Percentiles rank a stretch among this genome's conserved stretches.
Evolutionary conservation across 192 early-diverging fungal genomes (phyloP).

Genomic region (Coemansia sp.): DNA sequence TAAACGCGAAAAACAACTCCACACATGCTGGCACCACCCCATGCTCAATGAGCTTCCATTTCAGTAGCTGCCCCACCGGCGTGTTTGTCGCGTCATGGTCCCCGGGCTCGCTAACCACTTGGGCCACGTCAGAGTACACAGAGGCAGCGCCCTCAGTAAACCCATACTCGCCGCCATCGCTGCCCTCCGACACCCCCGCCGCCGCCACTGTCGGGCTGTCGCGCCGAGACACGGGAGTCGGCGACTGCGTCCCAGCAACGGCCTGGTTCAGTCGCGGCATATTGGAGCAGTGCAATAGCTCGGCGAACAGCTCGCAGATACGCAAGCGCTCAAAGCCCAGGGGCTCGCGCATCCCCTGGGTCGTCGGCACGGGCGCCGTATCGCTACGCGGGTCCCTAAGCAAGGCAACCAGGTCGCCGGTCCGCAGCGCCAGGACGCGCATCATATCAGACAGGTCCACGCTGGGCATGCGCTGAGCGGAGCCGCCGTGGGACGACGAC

Average conservation of each 20-base stretch:
- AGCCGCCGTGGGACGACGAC: conserved; percentile 7
- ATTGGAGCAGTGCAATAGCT: conserved; percentile 89
- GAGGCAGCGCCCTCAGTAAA: not conserved
- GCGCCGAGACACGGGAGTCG: not conserved
- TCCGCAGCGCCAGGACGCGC: conserved; percentile 72
- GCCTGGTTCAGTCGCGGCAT: conserved; percentile 71
- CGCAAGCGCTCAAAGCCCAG: conserved; percentile 95
- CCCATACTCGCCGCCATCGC: not conserved
- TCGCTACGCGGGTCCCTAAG: conserved; percentile 65
- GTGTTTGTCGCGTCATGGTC: conserved; percentile 26
- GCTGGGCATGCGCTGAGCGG: conserved; percentile 29
- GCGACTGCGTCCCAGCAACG: not conserved
- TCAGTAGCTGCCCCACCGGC: conserved; percentile 72
- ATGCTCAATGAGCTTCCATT: conserved; percentile 66
- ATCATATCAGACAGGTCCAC: conserved; percentile 91
- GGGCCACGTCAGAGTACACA: not conserved
- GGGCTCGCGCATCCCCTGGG: conserved; percentile 73
- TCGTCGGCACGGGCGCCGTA: conserved; percentile 66
- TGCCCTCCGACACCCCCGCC: no score
- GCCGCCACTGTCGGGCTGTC: conserved; percentile 26
- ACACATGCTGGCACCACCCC: conserved; percentile 63
- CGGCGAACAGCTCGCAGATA: conserved; percentile 98
- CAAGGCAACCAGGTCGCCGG: conserved; percentile 75
- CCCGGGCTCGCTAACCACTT: not conserved
- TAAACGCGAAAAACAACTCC: conserved; percentile 89